Conservation (phyloP, 2,329 filamentous ascomycete genomes). For the Aspergillus flavus region DNA sequence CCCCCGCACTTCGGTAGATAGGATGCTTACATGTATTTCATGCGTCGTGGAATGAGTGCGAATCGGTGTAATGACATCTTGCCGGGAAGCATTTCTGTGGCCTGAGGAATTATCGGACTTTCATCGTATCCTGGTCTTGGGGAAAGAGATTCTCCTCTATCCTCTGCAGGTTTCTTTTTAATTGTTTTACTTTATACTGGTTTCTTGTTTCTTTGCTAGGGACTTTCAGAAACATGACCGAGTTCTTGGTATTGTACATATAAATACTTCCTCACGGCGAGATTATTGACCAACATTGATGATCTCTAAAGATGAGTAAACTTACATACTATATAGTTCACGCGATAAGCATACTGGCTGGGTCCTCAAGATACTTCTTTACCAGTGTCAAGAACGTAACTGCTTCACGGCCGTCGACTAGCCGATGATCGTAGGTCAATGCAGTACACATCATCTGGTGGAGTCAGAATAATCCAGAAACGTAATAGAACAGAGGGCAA, state of each 20-base stretch:
- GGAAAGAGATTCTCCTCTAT: neutral
- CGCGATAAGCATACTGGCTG: neutral
- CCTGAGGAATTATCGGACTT: neutral
- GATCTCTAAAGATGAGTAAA: neutral
- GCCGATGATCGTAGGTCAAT: neutral
- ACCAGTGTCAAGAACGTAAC: neutral
- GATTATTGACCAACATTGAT: neutral
- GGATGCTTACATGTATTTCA: neutral
- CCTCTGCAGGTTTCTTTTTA: neutral
- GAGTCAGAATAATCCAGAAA: neutral
- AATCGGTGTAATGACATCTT: neutral
- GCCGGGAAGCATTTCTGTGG: neutral
- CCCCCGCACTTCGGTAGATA: neutral
- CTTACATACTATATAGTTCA: neutral
- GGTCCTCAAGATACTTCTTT: neutral
- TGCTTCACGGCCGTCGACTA: neutral
- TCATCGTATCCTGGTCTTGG: neutral
- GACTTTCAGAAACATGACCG: neutral
- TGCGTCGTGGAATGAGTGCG: neutral
- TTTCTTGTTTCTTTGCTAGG: neutral
- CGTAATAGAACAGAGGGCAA: neutral
- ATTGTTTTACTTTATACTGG: neutral
- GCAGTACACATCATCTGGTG: neutral
- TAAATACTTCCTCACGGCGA: neutral
- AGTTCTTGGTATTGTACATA: neutral